Base-by-base conservation (phyloP, 306 rosid genomes). In the Citrullus colocynthis region DNA sequence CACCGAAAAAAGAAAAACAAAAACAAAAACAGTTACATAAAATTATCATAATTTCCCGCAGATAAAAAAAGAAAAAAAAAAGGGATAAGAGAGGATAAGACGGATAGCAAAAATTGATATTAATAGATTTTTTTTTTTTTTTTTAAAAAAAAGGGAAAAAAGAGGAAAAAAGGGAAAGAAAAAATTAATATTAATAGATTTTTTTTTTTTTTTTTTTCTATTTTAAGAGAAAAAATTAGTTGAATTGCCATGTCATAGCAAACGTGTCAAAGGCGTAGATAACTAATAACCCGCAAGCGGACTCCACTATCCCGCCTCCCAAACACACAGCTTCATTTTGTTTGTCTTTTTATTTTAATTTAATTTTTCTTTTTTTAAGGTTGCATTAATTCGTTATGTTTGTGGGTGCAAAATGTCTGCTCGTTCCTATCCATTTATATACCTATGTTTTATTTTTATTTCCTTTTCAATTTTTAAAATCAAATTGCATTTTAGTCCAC, bases 351-450 rank as follows among this genome's bases (percentile, higher is more conserved):
- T 3, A 2, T 52, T 20, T 7, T 9, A 0, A 7, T 8, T 20
- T 12, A 0, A 0, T 11, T 70, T 44, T 69, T 8, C 7, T 44
- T 70, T 42, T 45, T 70, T 45, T 44, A 72, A 72, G 59, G 77
- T 48, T 72, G 20, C 77, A 72, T 72, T 72, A 72, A 72, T 72
- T 72, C 30, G 77, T 72, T 72, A 14, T 24, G 60, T 72, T 14
- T 48, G 41, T 49, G 77, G 60, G 42, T 72, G 44, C 59, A 72
- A 72, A 72, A 48, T 72, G 59, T 72, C 60, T 49, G 59, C 39
- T 72, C 9, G 9, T 72, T 51, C 77, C 14, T 72, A 24, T 70
- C 76, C 21, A 72, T 49, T 8, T 49, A 3, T 48, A n/a, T 13
- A 10, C 4, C 6, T n/a, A 0, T 44, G 16, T 2, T 69, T 20